These are phyloP conservation scores for Phialophora expanda DNA, from an alignment of 2,329 filamentous ascomycete species.

Conservation along the genomic window DNA sequence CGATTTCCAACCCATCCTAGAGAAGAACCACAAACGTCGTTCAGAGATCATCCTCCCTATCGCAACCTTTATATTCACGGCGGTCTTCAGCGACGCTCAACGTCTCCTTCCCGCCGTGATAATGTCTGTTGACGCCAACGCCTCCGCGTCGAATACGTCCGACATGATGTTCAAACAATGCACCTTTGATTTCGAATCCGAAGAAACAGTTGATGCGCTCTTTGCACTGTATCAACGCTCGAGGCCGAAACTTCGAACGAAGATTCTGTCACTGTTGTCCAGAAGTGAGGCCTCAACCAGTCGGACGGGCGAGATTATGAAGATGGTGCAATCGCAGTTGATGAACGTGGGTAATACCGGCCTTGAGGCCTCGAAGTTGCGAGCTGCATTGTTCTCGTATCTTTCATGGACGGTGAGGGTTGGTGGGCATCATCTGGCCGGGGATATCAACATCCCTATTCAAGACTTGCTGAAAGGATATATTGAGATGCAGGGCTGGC, in stretches of 20 bases:
- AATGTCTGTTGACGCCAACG: conserved; percentile 81
- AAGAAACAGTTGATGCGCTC: conserved; percentile 65
- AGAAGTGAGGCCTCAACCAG: conserved; percentile 77
- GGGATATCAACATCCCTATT: conserved; percentile 62
- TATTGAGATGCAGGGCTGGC: conserved; percentile 83
- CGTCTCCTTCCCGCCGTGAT: conserved; percentile 83
- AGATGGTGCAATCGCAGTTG: conserved; percentile 71
- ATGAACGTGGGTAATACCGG: conserved; percentile 57
- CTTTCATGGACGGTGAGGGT: conserved; percentile 84
- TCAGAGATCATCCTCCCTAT: conserved; percentile 46
- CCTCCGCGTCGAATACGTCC: conserved; percentile 78
- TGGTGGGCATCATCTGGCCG: conserved; percentile 61
- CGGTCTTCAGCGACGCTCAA: conserved; percentile 81
- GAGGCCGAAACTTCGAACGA: conserved; percentile 74
- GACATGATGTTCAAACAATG: conserved; percentile 87
- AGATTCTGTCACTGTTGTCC: conserved; percentile 74
- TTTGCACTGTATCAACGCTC: conserved; percentile 75
- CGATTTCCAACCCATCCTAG: conserved; percentile 47
- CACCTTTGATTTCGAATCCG: conserved; percentile 70
- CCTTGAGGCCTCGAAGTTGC: conserved; percentile 77
- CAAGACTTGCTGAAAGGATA: conserved; percentile 75
- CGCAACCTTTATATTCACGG: conserved; percentile 77
- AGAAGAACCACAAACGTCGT: conserved; percentile 41
- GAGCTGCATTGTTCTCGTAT: conserved; percentile 82
- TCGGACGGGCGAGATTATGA: conserved; percentile 70